Percentiles rank a stretch among this genome's conserved stretches.
Conservation (phyloP, 2,329 filamentous ascomycete species). For the Leptographium procerum region DNA sequence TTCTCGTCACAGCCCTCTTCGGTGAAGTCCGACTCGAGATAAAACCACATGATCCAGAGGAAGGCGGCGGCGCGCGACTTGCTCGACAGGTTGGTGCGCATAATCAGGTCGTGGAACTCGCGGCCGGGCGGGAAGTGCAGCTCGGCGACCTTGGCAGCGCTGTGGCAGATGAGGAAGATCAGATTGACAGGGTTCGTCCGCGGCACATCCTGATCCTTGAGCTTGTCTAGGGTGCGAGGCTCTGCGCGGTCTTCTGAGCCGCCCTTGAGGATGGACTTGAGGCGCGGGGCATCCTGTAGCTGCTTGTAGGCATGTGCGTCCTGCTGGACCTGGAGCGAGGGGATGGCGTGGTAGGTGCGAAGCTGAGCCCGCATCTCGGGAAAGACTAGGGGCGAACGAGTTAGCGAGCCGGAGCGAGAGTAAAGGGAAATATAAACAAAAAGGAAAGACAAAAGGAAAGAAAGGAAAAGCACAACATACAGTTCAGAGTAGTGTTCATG, state of each 20-base stretch:
- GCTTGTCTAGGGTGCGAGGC: constrained; percentile 70
- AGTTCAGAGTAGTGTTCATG: constrained; percentile 98
- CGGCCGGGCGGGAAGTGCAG: constrained; percentile 74
- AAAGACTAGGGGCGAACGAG: constrained; percentile 78
- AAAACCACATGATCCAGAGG: constrained; percentile 98
- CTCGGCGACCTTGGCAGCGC: constrained; percentile 84
- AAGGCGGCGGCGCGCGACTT: constrained; percentile 77
- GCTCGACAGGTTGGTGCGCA: constrained; percentile 77
- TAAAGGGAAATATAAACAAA: constrained; percentile 15
- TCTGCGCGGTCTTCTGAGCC: constrained; percentile 84
- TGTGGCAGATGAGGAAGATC: constrained; percentile 86
- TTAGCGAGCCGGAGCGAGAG: constrained; percentile 8
- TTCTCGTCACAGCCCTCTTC: constrained; percentile 80
- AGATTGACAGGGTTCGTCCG: constrained; percentile 96
- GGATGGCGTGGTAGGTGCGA: constrained; percentile 95
- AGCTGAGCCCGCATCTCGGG: constrained; percentile 98
- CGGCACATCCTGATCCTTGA: constrained; percentile 53
- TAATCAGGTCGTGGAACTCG: constrained; percentile 95
- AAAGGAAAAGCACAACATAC: constrained; percentile 51
- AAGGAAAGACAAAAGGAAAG: background rate
- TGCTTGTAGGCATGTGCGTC: constrained; percentile 97
- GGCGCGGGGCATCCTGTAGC: constrained; percentile 84
- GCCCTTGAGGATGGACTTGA: constrained; percentile 96
- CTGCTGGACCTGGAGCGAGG: constrained; percentile 86
- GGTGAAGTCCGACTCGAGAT: constrained; percentile 90